These are phyloP conservation scores for Kalmusia sp. DNA, from an alignment of 2,329 filamentous ascomycete genomes.

Conservation along the genomic window DNA sequence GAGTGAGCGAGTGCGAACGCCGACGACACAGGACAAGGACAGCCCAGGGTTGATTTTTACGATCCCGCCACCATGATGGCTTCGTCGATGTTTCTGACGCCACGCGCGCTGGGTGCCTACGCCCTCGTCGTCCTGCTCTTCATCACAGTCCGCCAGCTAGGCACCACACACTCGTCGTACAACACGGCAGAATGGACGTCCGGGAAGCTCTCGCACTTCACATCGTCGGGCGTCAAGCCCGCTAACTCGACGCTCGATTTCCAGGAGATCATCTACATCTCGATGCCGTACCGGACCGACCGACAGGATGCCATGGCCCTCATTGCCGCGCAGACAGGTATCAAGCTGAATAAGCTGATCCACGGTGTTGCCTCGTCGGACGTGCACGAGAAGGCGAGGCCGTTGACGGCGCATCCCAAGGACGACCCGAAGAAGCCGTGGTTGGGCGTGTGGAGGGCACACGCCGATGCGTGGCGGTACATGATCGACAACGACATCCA, in stretches of 20 bases:
- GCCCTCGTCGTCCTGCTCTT: conserved; percentile 4
- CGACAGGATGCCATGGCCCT: conserved; percentile 14
- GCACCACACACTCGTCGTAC: conserved; percentile 4
- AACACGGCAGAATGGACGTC: conserved; percentile 5
- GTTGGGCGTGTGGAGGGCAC: conserved; percentile 14
- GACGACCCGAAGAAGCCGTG: conserved; percentile 7
- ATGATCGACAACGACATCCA: conserved; percentile 23
- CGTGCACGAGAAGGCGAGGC: conserved; percentile 11
- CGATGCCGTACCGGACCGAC: conserved; percentile 15
- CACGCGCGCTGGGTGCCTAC: conserved; percentile 5
- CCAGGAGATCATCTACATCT: conserved; percentile 14
- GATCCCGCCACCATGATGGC: not conserved
- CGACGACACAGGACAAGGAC: too few relatives aligned
- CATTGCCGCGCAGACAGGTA: conserved; percentile 13
- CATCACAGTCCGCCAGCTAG: conserved; percentile 7
- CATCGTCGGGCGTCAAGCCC: not conserved
- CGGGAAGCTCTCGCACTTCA: not conserved
- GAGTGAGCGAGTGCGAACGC: not conserved
- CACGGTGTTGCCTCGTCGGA: conserved; percentile 2
- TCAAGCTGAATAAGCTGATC: conserved; percentile 16
- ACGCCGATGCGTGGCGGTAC: conserved; percentile 18
- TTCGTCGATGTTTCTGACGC: conserved; percentile 7
- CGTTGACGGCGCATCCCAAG: conserved; percentile 5
- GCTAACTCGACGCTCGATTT: conserved; percentile 18
- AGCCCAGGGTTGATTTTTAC: too few relatives aligned